These are phyloP conservation scores for Parafenestella ontariensis DNA, from an alignment of 2,329 filamentous ascomycete genomes.

Conservation along the genomic window DNA sequence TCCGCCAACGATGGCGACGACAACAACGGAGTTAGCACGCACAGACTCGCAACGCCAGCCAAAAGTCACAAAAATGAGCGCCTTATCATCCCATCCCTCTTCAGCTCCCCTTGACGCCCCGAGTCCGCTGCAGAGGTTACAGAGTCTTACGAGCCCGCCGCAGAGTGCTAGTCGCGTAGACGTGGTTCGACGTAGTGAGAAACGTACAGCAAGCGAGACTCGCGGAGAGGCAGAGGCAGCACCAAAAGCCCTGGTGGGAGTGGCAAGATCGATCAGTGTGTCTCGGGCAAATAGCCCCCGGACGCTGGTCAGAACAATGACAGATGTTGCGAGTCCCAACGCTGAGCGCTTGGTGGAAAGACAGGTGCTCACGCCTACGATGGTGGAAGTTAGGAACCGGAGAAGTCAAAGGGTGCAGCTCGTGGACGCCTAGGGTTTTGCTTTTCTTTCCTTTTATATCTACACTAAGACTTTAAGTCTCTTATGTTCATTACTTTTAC, in stretches of 20 bases:
- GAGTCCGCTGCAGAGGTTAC: conserved; percentile 26
- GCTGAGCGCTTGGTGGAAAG: conserved; percentile 35
- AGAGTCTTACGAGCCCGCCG: conserved; percentile 26
- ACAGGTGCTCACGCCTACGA: conserved; percentile 41
- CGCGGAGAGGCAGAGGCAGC: conserved; percentile 8
- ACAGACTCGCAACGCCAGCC: conserved; percentile 27
- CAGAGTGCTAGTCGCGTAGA: conserved; percentile 16
- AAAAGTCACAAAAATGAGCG: conserved; percentile 35
- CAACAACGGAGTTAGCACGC: conserved; percentile 14
- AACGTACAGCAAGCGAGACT: conserved; percentile 13
- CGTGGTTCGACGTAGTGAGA: conserved; percentile 17
- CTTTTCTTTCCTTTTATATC: background rate
- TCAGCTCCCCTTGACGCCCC: conserved; percentile 34
- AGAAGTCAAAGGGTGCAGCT: conserved; percentile 46
- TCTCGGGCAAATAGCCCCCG: conserved; percentile 35
- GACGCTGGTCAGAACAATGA: conserved; percentile 22
- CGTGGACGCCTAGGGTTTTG: conserved; percentile 36
- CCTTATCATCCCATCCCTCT: conserved; percentile 38
- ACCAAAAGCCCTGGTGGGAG: conserved; percentile 25
- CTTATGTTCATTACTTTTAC: background rate
- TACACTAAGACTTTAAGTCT: background rate
- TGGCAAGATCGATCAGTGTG: conserved; percentile 44
- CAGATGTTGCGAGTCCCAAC: conserved; percentile 12
- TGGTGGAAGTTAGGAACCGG: conserved; percentile 46
- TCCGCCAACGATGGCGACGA: background rate